Conservation (phyloP, 1,139 yeast genomes). For the Taphrina communis region DNA sequence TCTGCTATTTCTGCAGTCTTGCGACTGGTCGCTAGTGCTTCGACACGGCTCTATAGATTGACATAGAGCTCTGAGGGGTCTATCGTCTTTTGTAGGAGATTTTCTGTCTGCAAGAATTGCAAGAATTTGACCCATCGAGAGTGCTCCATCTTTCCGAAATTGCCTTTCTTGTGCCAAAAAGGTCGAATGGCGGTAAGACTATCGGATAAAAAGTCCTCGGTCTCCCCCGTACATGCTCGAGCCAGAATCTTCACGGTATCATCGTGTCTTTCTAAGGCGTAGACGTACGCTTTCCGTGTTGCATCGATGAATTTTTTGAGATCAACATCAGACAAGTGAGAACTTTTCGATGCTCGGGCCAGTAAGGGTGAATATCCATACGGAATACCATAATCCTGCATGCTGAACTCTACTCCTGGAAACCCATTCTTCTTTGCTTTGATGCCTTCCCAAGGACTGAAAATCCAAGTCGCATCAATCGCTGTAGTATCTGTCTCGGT, state of each 20-base stretch:
- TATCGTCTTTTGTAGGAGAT: background rate
- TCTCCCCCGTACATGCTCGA: constrained; percentile 15
- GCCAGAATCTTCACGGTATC: constrained; percentile 20
- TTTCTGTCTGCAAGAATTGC: background rate
- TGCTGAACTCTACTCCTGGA: constrained; percentile 1
- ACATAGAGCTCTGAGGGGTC: background rate
- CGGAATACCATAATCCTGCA: constrained; percentile 8
- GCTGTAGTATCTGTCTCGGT: background rate
- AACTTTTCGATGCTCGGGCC: constrained; percentile 2
- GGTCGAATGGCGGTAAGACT: constrained; percentile 6
- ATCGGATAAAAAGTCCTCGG: background rate
- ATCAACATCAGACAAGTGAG: background rate
- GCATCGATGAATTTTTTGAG: constrained; percentile 9
- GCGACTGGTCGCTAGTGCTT: too few species aligned
- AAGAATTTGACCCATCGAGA: constrained; percentile 20
- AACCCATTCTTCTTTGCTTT: constrained; percentile 3
- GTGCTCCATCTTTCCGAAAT: constrained; percentile 16
- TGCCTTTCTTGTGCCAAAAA: constrained; percentile 6
- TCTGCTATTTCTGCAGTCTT: too few species aligned
- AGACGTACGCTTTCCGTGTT: constrained; percentile 9
- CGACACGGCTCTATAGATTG: background rate
- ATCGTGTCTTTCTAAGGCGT: background rate
- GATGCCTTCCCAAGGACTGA: constrained; percentile 31
- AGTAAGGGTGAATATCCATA: constrained; percentile 31
- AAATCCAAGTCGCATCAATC: constrained; percentile 30